Conservation (phyloP, 2,329 filamentous ascomycete species). For the Pseudogymnoascus verrucosus region DNA sequence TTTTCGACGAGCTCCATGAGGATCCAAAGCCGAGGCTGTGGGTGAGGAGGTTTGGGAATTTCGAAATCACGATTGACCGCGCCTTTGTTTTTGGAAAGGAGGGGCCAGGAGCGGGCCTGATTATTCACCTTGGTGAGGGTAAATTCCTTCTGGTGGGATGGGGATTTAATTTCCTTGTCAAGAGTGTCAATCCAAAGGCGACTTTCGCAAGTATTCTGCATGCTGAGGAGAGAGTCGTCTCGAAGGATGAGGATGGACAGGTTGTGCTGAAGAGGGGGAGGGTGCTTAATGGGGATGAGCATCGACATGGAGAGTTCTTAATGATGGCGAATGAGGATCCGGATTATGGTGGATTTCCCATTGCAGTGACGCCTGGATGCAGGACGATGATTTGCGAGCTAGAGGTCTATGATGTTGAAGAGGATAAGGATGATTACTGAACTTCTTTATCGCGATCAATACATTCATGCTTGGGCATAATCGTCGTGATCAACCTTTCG, state of each 20-base stretch:
- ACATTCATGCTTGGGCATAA: no score
- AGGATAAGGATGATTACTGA: no score
- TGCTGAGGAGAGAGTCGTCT: conserved; percentile 27
- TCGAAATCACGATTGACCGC: conserved; percentile 31
- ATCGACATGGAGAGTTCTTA: conserved; percentile 24
- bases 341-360: background rate
- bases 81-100: conserved; percentile 35
- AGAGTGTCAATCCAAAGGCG: conserved; percentile 25
- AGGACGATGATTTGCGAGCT: no score
- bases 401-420: no score
- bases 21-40: background rate
- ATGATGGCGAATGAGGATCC: conserved; percentile 20
- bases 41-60: conserved; percentile 21
- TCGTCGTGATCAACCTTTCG: no score
- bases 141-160: conserved; percentile 32
- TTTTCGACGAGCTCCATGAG: conserved; percentile 28
- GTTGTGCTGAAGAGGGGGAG: conserved; percentile 25
- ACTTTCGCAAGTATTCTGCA: conserved; percentile 34
- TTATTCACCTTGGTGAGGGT: conserved; percentile 29
- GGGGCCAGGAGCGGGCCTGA: conserved; percentile 31
- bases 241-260: conserved; percentile 19
- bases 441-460: no score
- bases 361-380: no score
- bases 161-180: conserved; percentile 33
- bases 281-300: conserved; percentile 34